phyloP scores from a whole-genome alignment of 2,329 filamentous ascomycete genomes.

The Trematosphaeria pertusa region DNA sequence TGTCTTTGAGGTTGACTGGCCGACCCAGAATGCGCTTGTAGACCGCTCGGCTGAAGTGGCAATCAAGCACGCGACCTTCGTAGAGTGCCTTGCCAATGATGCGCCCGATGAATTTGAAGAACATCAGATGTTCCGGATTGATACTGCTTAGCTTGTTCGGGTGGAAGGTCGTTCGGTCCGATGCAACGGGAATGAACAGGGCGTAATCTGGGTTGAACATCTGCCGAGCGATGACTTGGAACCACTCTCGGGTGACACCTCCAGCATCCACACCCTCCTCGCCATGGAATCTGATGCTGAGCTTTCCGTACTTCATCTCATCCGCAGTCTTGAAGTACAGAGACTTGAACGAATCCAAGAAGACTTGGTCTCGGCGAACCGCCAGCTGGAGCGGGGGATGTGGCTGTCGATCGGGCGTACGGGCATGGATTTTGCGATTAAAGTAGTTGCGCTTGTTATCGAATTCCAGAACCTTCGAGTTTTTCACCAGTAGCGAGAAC shows the following conservation, averaged over 20 bases:
- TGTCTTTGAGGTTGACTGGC: conserved; percentile 95
- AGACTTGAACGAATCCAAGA: conserved; percentile 98
- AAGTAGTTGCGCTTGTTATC: conserved; percentile 99
- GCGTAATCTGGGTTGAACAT: conserved; percentile 99
- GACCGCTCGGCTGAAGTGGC: conserved; percentile 97
- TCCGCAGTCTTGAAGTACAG: conserved; percentile 95
- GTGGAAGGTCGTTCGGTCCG: conserved; percentile 97
- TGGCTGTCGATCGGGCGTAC: conserved; percentile 69
- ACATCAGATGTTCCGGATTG: conserved; percentile 94
- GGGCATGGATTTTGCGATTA: conserved; percentile 86
- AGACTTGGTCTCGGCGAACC: conserved; percentile 92
- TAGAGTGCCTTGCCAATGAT: conserved; percentile 98
- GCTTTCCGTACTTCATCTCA: conserved; percentile 98
- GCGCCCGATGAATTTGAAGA: conserved; percentile 99
- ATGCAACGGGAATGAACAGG: conserved; percentile 93
- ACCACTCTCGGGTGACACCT: conserved; percentile 98
- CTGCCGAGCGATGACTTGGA: conserved; percentile 93
- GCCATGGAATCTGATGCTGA: conserved; percentile 95
- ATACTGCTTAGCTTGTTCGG: conserved; percentile 92
- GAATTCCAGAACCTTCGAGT: conserved; percentile 97
- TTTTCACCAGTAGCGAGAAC: conserved; percentile 94
- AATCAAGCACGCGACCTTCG: conserved; percentile 93
- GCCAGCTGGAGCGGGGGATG: conserved; percentile 83
- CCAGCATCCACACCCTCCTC: conserved; percentile 98
- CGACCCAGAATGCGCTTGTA: conserved; percentile 98